Evolutionary conservation across 257 asterid species (phyloP), one percentile per base, ranked within the genome.

Genomic region (Voacanga thouarsii): DNA sequence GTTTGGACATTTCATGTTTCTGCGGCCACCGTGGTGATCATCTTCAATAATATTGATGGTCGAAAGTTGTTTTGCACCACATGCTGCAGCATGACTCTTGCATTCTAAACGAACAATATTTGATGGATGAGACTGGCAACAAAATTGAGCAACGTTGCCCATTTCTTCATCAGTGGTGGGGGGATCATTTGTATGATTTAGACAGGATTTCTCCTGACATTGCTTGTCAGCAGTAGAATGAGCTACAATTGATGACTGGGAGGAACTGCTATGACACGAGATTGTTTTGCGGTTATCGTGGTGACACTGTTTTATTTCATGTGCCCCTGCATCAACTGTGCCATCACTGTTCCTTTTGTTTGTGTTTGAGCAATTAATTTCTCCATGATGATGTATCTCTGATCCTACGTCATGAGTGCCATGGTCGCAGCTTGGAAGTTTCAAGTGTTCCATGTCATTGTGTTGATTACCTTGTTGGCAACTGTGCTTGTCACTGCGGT

Each of bases 101-200:
- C 82, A 71, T 6, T 26, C 24, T 2, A 80, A 80, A n/a, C 26
- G 87, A 57, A 24, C 47, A 10, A 44, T 21, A 0, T 78, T 69
- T 28, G 80, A 28, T 63, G 78, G 75, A 18, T 59, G 59, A 16
- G 75, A 47, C 19, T 70, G 77, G 73, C 90, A 88, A 72, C 88
- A 79, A 45, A 28, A 59, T 73, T 30, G 69, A 12, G 53, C 78
- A 44, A 41, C 72, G 41, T 65, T 75, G 28, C 68, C 75, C 24
- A 66, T 11, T 75, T 67, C 77, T 65, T 77, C 77, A 3, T 68
- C 83, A 21, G 43, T 21, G 5, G 30, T 47, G 10, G 51, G 56
- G 15, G 19, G 71, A 50, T 75, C 70, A 65, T 33, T 1, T 33
- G 37, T 33, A 33, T 33, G 37, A 33, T 33, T 33, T 33, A 4